These are phyloP conservation scores for Dichomitus squalens DNA, from an alignment of 1,284 basidiomycete genomes.

Conservation along the genomic window DNA sequence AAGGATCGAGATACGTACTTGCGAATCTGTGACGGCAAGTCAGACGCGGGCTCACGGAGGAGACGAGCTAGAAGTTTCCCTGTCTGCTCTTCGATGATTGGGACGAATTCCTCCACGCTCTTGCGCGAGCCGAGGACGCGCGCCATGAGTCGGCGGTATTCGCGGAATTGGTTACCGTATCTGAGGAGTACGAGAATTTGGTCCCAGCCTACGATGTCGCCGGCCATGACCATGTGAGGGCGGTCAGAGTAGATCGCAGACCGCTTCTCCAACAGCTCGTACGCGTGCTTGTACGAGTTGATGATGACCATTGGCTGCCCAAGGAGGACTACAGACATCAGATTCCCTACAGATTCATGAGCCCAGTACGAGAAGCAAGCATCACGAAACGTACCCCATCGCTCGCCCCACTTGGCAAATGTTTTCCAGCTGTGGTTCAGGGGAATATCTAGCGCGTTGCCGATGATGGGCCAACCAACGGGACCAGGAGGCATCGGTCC, in stretches of 20 bases:
- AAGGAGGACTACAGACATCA: slow-evolving; percentile 44
- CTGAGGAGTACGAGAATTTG: slow-evolving; percentile 34
- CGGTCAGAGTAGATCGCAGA: slow-evolving; percentile 40
- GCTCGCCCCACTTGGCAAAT: slow-evolving; percentile 31
- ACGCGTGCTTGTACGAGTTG: slow-evolving; percentile 53
- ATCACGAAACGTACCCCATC: slow-evolving; percentile 25
- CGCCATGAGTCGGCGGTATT: slow-evolving; percentile 33
- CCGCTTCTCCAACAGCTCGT: slow-evolving; percentile 40
- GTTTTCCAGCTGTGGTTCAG: slow-evolving; percentile 28
- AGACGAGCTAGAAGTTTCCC: slow-evolving; percentile 45
- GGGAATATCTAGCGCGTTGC: slow-evolving; percentile 35
- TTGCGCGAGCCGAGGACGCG: slow-evolving; percentile 22
- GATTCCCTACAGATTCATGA: slow-evolving; percentile 23
- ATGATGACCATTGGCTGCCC: slow-evolving; percentile 64
- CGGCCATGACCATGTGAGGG: slow-evolving; percentile 33
- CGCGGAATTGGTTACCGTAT: slow-evolving; percentile 39
- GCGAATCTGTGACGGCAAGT: slow-evolving; percentile 38
- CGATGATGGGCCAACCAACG: slow-evolving; percentile 31
- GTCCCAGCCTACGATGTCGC: slow-evolving; percentile 37
- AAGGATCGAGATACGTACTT: slow-evolving; percentile 5
- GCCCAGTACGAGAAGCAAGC: not conserved
- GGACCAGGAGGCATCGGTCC: slow-evolving; percentile 33
- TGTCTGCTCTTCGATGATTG: slow-evolving; percentile 27
- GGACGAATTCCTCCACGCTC: slow-evolving; percentile 27
- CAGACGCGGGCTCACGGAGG: slow-evolving; percentile 49